phyloP scores from a whole-genome alignment of 768 basidiomycete genomes.

The Hygrophoropsis aurantiaca region DNA sequence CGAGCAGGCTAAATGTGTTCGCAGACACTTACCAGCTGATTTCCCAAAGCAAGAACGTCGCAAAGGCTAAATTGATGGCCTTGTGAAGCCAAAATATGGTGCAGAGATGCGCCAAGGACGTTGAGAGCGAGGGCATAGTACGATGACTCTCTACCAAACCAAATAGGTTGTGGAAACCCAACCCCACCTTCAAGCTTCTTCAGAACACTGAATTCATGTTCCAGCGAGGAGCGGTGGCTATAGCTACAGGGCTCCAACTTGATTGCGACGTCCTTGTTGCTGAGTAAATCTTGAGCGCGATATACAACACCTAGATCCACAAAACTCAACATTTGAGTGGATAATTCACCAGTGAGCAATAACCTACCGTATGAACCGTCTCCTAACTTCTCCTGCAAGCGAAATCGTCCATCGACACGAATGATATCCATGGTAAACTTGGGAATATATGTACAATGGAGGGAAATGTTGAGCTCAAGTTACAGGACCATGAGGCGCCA shows the following conservation, averaged over 20 bases:
- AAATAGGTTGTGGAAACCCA: not conserved
- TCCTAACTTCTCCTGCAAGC: not conserved
- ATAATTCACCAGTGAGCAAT: not conserved
- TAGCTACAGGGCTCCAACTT: not conserved
- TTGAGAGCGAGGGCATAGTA: not conserved
- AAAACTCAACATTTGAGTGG: too few species aligned
- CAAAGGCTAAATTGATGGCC: not conserved
- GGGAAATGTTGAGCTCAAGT: too few species aligned
- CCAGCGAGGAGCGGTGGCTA: not conserved
- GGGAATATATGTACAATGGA: too few species aligned
- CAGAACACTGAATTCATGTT: not conserved
- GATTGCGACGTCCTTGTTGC: not conserved
- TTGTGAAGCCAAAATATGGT: not conserved
- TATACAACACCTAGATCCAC: too few species aligned
- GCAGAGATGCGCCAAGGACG: not conserved
- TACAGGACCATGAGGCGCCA: too few species aligned
- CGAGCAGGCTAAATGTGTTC: too few species aligned
- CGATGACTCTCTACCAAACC: not conserved
- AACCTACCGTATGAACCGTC: constrained; percentile 4
- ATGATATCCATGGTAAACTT: not conserved
- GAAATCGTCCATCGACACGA: constrained; percentile 3
- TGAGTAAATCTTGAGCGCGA: too few species aligned
- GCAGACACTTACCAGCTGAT: constrained; percentile 1
- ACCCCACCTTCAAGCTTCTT: constrained; percentile 4
- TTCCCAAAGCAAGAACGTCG: not conserved